Percentiles rank a stretch among this genome's conserved stretches.
Evolutionary conservation across 2,329 filamentous ascomycete species (phyloP).

Genomic region (Seiridium unicorne): DNA sequence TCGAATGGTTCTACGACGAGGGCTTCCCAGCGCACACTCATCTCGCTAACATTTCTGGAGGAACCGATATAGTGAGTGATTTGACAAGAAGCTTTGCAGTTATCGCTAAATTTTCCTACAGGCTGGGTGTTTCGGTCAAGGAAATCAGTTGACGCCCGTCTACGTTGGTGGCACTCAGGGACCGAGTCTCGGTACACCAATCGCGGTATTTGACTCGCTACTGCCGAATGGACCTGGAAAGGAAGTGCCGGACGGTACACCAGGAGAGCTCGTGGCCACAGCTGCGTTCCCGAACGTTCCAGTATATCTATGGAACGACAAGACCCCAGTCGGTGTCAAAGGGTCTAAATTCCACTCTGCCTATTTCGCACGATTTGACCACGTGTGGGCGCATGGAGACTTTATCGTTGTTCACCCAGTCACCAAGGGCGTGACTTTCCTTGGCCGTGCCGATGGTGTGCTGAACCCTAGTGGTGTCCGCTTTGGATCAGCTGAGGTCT

Average conservation of each 20-base stretch:
- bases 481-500: conserved; percentile 80
- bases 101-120: conserved; percentile 17
- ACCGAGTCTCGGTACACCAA: conserved; percentile 45
- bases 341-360: conserved; percentile 58
- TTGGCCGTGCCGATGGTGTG: conserved; percentile 75
- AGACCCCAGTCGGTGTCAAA: conserved; percentile 33
- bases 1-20: conserved; percentile 74
- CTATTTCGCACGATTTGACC: conserved; percentile 61
- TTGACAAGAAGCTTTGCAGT: background rate
- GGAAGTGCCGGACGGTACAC: conserved; percentile 54
- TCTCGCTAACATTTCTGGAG: conserved; percentile 72
- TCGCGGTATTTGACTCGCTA: conserved; percentile 63
- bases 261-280: conserved; percentile 74
- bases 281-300: conserved; percentile 75
- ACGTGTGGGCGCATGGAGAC: conserved; percentile 82
- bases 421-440: conserved; percentile 64
- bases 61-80: conserved; percentile 67
- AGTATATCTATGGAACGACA: conserved; percentile 62
- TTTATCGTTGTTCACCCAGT: conserved; percentile 70
- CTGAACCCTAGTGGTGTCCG: conserved; percentile 77
- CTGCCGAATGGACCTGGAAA: conserved; percentile 43
- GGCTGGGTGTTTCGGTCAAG: conserved; percentile 59
- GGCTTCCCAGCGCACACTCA: conserved; percentile 68
- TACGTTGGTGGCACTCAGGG: conserved; percentile 55
- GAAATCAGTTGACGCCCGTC: conserved; percentile 69